These are phyloP conservation scores for Blepharisma stoltei DNA, from an alignment of 73 alveolate species.

Conservation along the genomic window DNA sequence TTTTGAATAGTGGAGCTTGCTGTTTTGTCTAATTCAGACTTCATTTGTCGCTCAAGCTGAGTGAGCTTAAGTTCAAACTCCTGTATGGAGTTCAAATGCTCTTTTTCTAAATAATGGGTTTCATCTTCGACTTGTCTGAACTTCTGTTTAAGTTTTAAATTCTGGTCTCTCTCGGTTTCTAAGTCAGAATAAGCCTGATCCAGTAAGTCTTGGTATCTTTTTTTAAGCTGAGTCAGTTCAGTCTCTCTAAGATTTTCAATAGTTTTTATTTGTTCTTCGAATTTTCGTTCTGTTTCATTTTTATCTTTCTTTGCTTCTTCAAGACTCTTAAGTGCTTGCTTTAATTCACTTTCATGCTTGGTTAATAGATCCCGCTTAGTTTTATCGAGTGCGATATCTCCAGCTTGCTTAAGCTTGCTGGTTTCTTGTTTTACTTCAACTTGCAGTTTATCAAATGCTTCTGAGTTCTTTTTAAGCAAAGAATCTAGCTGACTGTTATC, in stretches of 20 bases:
- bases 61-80: background rate
- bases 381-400: background rate
- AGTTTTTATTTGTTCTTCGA: background rate
- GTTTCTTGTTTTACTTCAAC: background rate
- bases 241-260: background rate
- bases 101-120: background rate
- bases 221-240: background rate
- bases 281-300: too few species aligned
- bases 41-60: background rate
- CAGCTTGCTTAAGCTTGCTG: background rate
- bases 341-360: conserved; percentile 11
- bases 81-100: background rate
- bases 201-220: conserved; percentile 12
- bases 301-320: too few species aligned
- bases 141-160: background rate
- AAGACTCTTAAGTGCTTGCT: background rate
- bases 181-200: conserved; percentile 1
- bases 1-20: too few species aligned
- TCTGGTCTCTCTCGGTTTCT: conserved; percentile 1
- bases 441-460: conserved; percentile 17
- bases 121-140: conserved; percentile 12
- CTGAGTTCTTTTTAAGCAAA: conserved; percentile 10
- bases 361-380: background rate
- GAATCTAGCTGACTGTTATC: background rate
- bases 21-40: too few species aligned